Evolutionary conservation across 75 land plant species (phyloP), one percentile per base, ranked within the genome.

Genomic region (Pinus taeda): DNA sequence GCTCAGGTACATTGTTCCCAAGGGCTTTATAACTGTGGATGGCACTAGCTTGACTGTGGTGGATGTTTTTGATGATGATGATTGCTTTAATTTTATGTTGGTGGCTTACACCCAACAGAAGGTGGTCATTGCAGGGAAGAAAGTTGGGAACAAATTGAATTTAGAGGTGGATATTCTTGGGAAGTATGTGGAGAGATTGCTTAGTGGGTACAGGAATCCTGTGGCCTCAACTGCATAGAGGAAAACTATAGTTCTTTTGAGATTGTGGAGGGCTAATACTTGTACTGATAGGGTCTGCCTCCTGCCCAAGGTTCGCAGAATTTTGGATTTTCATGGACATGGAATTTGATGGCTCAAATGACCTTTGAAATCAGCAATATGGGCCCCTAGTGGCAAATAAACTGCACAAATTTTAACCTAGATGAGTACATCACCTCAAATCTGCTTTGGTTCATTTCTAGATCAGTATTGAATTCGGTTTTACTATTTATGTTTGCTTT

Each of bases 11-110:
- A 75, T 96, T 20, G 95, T 96, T 65, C 97, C 98, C 3, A 96
- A 96, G 70, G 98, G 98, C 55, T 96, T 83, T 78, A 90, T 96
- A 22, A 91, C 99, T 8, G 93, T 96, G 61, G 99, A 96, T 79
- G 99, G 99, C 56, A 92, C 99, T 12, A 96, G 99, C 72, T 84
- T 96, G 82, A 96, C 99, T 11, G 98, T 96, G 62, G 99, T 96
- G 37, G 79, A 91, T 36, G 98, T 96, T 15, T 88, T 87, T 73
- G 99, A 96, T 61, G 87, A 96, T 6, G 95, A 92, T 45, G 33
- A 42, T 12, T 83, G 91, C 70, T 96, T 91, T 74, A 90, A 91
- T 63, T 94, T 96, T 82, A 94, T 94, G 97, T 74, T 94, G 72
- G 98, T 96, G 77, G 97, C 89, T 3, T 96, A 93, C 77, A 96